phyloP scores from a whole-genome alignment of 495 filamentous ascomycete species.

The Penicillium argentinense region DNA sequence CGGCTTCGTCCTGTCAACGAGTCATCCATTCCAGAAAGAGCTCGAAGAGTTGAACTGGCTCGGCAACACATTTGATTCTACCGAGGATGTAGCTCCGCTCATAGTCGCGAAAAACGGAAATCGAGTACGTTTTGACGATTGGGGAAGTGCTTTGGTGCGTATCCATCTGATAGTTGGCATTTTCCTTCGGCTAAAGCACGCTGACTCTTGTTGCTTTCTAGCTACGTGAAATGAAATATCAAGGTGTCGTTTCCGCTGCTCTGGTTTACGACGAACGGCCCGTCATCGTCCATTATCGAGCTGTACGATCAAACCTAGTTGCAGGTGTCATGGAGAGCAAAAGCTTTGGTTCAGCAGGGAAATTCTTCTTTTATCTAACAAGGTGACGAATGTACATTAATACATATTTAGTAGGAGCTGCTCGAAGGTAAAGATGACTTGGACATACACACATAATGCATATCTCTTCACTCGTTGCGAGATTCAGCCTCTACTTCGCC shows the following conservation, averaged over 20 bases:
- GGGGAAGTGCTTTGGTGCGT: slow-evolving; percentile 23
- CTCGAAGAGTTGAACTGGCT: slow-evolving; percentile 24
- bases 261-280: slow-evolving; percentile 32
- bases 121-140: slow-evolving; percentile 15
- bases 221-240: slow-evolving; percentile 28
- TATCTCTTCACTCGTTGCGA: too few relatives aligned
- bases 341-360: slow-evolving; percentile 2
- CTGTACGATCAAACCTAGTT: slow-evolving; percentile 22
- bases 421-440: not conserved
- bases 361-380: slow-evolving; percentile 16
- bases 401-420: too few relatives aligned
- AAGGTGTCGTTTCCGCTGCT: slow-evolving; percentile 24
- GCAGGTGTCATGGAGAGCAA: slow-evolving; percentile 29
- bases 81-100: slow-evolving; percentile 23
- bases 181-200: not conserved
- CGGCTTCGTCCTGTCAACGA: slow-evolving; percentile 21
- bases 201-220: slow-evolving; percentile 1
- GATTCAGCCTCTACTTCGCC: too few relatives aligned
- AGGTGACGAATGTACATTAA: slow-evolving; percentile 5
- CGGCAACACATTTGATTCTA: slow-evolving; percentile 18
- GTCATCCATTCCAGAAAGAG: slow-evolving; percentile 18
- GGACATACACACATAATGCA: not conserved
- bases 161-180: not conserved
- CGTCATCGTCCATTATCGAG: slow-evolving; percentile 31
- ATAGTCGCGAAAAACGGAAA: slow-evolving; percentile 21